phyloP scores from a whole-genome alignment of 768 basidiomycete species.

The Termitomyces sp. region DNA sequence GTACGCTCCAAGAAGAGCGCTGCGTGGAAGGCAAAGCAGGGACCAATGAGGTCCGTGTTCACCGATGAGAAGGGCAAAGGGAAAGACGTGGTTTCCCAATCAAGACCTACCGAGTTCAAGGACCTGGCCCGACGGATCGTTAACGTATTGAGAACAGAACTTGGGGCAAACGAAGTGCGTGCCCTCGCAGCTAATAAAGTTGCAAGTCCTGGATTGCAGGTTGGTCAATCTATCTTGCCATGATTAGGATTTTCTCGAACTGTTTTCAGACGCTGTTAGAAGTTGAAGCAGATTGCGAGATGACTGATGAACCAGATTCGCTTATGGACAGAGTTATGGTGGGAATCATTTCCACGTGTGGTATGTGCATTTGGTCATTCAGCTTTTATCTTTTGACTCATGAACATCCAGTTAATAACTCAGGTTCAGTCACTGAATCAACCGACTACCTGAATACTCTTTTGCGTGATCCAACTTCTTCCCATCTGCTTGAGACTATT shows the following conservation, averaged over 20 bases:
- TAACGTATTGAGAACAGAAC: conserved; percentile 40
- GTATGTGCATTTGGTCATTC: conserved; percentile 35
- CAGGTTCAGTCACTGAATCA: conserved; percentile 33
- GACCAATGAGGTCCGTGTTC: conserved; percentile 77
- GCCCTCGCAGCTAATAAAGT: conserved; percentile 72
- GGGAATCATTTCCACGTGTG: conserved; percentile 61
- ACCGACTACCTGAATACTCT: conserved; percentile 81
- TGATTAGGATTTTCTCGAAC: conserved; percentile 5
- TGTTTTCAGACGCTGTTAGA: conserved; percentile 67
- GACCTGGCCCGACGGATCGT: conserved; percentile 41
- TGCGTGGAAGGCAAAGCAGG: conserved; percentile 78
- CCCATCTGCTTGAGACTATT: conserved; percentile 84
- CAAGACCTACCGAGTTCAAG: conserved; percentile 43
- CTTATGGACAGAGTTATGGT: conserved; percentile 78
- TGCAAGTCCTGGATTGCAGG: conserved; percentile 73
- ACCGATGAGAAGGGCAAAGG: conserved; percentile 34
- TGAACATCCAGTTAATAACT: conserved; percentile 30
- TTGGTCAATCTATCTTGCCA: conserved; percentile 22
- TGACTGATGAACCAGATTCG: conserved; percentile 55
- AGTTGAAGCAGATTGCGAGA: conserved; percentile 66
- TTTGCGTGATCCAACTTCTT: conserved; percentile 81
- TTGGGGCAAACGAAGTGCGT: conserved; percentile 68
- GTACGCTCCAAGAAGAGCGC: conserved; percentile 84
- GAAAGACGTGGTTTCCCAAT: conserved; percentile 18
- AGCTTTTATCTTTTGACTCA: background rate